Evolutionary conservation across 2,329 filamentous ascomycete genomes (phyloP).

Genomic region (Penicillium hordei): DNA sequence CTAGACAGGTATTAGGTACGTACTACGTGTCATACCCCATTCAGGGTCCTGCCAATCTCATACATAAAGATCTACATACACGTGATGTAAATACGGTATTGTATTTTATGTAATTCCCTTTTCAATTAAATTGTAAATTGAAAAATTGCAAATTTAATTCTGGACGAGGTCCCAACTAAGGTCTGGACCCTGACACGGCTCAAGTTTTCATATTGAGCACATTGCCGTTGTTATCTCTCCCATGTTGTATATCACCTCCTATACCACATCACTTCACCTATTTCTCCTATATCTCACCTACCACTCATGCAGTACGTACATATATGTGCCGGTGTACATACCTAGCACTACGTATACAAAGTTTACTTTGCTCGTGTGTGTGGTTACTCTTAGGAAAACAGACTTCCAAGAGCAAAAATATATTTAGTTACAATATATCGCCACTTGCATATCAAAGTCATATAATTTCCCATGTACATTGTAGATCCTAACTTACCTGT

Average conservation of each 20-base stretch:
- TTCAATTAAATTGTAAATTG: too few species aligned
- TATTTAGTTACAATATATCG: not conserved
- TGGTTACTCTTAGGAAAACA: not conserved
- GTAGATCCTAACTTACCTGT: constrained; percentile 3
- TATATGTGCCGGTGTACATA: not conserved
- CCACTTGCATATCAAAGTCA: not conserved
- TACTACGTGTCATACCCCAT: not conserved
- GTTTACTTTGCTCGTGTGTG: not conserved
- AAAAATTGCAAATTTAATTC: not conserved
- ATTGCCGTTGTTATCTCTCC: too few species aligned
- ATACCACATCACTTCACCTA: not conserved
- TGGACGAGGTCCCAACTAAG: not conserved
- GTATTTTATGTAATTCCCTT: not conserved
- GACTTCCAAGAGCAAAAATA: not conserved
- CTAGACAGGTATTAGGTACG: not conserved
- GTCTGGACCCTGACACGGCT: not conserved
- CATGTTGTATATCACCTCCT: too few species aligned
- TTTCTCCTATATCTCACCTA: not conserved
- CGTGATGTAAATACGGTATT: not conserved
- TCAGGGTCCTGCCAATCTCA: not conserved
- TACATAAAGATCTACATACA: not conserved
- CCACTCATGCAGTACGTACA: not conserved
- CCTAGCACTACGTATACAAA: not conserved
- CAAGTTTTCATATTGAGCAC: not conserved
- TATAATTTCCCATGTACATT: not conserved